These are phyloP conservation scores for Rhizoclosmatium globosum DNA, from an alignment of 192 early-diverging fungal genomes.

Conservation along the genomic window DNA sequence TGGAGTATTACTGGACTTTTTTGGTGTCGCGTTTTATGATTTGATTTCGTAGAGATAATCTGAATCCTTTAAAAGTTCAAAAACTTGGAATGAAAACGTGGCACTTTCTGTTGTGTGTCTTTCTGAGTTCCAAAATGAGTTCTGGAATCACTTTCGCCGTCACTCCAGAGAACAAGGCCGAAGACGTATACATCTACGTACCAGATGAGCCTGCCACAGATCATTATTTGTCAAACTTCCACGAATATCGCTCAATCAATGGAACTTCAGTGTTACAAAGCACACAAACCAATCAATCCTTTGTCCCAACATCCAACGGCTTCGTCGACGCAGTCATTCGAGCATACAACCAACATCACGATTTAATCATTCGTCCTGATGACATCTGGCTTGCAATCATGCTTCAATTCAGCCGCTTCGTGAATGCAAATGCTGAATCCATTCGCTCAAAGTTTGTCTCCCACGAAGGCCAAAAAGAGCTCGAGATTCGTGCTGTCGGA, in stretches of 20 bases:
- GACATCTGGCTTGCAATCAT: slow-evolving; percentile 35
- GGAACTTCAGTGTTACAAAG: background rate
- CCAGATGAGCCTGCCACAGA: background rate
- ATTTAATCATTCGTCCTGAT: slow-evolving; percentile 29
- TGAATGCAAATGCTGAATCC: slow-evolving; percentile 21
- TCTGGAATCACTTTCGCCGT: background rate
- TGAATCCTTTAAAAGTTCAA: too few species aligned
- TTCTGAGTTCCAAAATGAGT: too few species aligned
- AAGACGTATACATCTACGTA: background rate
- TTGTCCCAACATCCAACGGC: slow-evolving; percentile 9
- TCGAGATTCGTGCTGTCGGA: background rate
- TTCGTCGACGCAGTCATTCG: slow-evolving; percentile 23
- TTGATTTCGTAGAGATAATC: background rate
- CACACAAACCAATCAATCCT: background rate
- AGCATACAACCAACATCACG: slow-evolving; percentile 21
- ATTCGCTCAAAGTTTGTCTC: slow-evolving; percentile 23
- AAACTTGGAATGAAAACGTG: too few species aligned
- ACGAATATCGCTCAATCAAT: background rate
- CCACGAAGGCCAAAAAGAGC: slow-evolving; percentile 27
- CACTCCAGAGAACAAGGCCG: background rate
- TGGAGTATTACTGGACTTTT: slow-evolving; percentile 76
- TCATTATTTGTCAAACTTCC: background rate
- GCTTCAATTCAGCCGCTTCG: slow-evolving; percentile 18
- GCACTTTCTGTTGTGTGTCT: too few species aligned
- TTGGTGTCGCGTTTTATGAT: slow-evolving; percentile 11